Percentiles rank a stretch among this genome's conserved stretches.
These are phyloP conservation scores for Ormosia emarginata DNA, from an alignment of 306 rosid species.

Conservation along the genomic window DNA sequence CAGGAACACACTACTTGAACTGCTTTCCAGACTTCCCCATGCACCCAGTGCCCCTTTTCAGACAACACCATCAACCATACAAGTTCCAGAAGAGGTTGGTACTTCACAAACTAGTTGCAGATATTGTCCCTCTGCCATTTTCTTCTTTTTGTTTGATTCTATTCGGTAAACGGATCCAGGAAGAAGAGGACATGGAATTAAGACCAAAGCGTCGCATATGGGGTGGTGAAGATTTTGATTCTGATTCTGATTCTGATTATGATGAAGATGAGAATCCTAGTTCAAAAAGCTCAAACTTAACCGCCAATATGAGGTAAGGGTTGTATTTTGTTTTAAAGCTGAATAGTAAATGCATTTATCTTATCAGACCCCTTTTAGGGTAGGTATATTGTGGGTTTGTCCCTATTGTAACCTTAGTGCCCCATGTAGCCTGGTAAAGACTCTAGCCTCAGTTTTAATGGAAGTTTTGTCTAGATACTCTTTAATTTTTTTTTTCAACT, in stretches of 20 bases:
- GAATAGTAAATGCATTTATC: background rate
- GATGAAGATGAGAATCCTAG: slow-evolving; percentile 52
- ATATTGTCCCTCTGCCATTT: slow-evolving; percentile 4
- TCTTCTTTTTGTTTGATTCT: slow-evolving; percentile 26
- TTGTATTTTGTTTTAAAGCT: slow-evolving; percentile 9
- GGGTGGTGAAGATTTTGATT: slow-evolving; percentile 66
- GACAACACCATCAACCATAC: slow-evolving; percentile 46
- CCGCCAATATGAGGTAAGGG: slow-evolving; percentile 41
- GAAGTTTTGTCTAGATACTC: background rate
- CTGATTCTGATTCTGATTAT: slow-evolving; percentile 64
- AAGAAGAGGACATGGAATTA: slow-evolving; percentile 61
- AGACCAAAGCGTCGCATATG: slow-evolving; percentile 75
- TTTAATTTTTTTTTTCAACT: background rate
- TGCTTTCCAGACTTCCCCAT: slow-evolving; percentile 70
- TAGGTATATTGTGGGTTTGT: background rate
- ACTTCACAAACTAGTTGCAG: background rate
- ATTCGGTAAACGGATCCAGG: slow-evolving; percentile 45
- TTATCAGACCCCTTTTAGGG: background rate
- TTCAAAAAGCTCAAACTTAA: slow-evolving; percentile 21
- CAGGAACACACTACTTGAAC: slow-evolving; percentile 65
- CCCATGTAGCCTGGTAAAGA: background rate
- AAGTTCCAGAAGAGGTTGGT: slow-evolving; percentile 77
- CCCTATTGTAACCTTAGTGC: background rate
- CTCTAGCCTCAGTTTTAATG: background rate
- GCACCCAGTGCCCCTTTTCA: slow-evolving; percentile 84